Conservation (phyloP, 495 filamentous ascomycete genomes). For the Podospora bellae-mahoneyi region DNA sequence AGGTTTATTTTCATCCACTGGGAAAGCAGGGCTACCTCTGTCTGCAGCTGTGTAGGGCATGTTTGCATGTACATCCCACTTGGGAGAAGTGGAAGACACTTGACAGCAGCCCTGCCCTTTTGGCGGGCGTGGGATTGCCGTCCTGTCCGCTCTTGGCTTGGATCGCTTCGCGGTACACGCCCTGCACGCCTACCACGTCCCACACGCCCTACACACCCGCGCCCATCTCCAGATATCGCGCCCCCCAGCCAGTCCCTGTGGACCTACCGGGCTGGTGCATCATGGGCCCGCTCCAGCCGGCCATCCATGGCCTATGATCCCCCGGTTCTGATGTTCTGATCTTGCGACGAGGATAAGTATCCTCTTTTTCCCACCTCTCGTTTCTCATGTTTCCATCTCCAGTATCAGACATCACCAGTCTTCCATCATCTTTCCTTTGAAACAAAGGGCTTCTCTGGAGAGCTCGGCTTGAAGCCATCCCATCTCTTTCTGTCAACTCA, state of each 20-base stretch:
- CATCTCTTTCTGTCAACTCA: constrained; percentile 24
- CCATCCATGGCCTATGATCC: constrained; percentile 38
- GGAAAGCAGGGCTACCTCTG: constrained; percentile 24
- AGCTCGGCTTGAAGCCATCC: constrained; percentile 24
- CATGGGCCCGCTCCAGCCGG: constrained; percentile 36
- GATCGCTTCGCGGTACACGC: constrained; percentile 22
- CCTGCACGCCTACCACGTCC: constrained; percentile 15
- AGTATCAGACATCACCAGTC: constrained; percentile 25
- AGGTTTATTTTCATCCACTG: constrained; percentile 36
- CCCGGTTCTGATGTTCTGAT: constrained; percentile 12
- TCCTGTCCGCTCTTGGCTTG: constrained; percentile 13
- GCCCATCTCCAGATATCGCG: constrained; percentile 22
- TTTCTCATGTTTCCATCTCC: constrained; percentile 29
- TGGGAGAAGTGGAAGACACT: neutral
- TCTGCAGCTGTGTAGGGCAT: constrained; percentile 22
- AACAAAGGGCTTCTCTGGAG: constrained; percentile 28
- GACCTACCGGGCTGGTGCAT: constrained; percentile 29
- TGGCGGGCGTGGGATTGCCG: constrained; percentile 12
- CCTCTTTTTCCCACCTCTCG: constrained; percentile 35
- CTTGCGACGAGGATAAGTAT: constrained; percentile 37
- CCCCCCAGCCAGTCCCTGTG: constrained; percentile 22
- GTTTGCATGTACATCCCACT: neutral
- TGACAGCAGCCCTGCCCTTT: constrained; percentile 13
- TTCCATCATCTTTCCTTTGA: constrained; percentile 18
- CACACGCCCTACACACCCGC: constrained; percentile 23